Evolutionary conservation across 2,329 filamentous ascomycete genomes (phyloP).

Genomic region (Acarospora socialis): DNA sequence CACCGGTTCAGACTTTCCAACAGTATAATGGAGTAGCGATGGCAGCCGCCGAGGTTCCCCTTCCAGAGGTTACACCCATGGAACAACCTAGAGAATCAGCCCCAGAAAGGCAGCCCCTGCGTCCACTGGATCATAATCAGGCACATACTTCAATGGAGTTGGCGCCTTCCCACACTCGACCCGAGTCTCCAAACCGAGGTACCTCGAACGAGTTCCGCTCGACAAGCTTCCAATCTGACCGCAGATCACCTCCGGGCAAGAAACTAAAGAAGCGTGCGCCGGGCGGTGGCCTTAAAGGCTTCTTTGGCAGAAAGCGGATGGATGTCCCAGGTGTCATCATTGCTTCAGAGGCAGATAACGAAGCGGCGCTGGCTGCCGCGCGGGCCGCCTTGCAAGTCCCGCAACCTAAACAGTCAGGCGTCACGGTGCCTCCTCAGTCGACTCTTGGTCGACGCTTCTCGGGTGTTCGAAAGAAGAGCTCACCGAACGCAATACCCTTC

Average conservation of each 20-base stretch:
- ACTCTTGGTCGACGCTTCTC: constrained; percentile 27
- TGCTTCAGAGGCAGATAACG: constrained; percentile 7
- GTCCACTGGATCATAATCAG: neutral
- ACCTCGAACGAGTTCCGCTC: constrained; percentile 3
- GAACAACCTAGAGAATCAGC: constrained; percentile 5
- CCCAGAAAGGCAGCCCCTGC: constrained; percentile 5
- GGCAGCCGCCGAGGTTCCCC: constrained; percentile 23
- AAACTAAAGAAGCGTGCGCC: constrained; percentile 28
- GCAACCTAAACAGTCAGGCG: constrained; percentile 11
- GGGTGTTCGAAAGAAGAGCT: constrained; percentile 25
- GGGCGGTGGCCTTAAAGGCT: constrained; percentile 28
- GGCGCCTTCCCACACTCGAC: neutral
- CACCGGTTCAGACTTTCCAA: constrained; percentile 11
- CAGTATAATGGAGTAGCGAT: constrained; percentile 13
- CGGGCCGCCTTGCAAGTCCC: constrained; percentile 26
- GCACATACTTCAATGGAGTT: neutral
- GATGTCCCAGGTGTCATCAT: constrained; percentile 19
- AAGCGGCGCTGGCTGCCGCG: constrained; percentile 26
- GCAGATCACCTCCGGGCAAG: constrained; percentile 18
- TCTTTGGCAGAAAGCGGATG: constrained; percentile 30
- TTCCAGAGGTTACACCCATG: constrained; percentile 15
- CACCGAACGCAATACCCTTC: constrained; percentile 7
- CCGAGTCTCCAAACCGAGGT: constrained; percentile 1
- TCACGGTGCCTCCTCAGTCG: constrained; percentile 18
- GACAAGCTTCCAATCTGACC: constrained; percentile 2